A percentile compares a stretch with the other conserved stretches of the same genome.
phyloP scores from a whole-genome alignment of 495 filamentous ascomycete genomes.

The Bombardia bombarda region DNA sequence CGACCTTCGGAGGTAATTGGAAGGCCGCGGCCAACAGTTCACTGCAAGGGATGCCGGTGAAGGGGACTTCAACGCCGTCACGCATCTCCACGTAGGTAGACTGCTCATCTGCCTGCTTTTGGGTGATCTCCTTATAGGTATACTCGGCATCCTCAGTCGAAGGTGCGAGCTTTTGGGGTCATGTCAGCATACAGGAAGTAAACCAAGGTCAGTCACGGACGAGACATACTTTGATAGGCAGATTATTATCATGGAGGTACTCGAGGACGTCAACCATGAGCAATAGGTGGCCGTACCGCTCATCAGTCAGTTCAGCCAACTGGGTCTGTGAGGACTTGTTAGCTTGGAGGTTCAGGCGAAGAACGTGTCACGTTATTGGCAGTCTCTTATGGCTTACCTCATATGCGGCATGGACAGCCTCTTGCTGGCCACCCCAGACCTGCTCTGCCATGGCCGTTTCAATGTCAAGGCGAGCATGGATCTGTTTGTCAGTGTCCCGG shows the following conservation, averaged over 20 bases:
- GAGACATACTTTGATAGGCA: conserved; percentile 33
- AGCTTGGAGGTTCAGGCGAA: background rate
- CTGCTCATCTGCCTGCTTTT: conserved; percentile 23
- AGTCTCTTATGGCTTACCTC: conserved; percentile 13
- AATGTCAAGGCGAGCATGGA: conserved; percentile 9
- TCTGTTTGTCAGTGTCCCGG: conserved; percentile 13
- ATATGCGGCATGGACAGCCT: conserved; percentile 5
- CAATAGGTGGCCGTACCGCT: conserved; percentile 27
- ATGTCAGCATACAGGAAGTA: conserved; percentile 3
- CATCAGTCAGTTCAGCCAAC: conserved; percentile 23
- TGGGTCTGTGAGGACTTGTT: background rate
- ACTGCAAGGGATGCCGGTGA: conserved; percentile 14
- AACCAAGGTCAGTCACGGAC: background rate
- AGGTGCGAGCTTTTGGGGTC: conserved; percentile 21
- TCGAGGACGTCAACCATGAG: conserved; percentile 24
- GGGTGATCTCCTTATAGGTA: conserved; percentile 21
- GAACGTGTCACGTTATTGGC: background rate
- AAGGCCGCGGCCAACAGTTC: conserved; percentile 20
- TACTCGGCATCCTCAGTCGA: conserved; percentile 18
- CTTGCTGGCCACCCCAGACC: conserved; percentile 11
- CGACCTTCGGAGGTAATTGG: conserved; percentile 8
- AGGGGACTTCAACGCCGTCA: conserved; percentile 28
- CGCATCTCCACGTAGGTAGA: conserved; percentile 16
- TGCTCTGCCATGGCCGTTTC: conserved; percentile 8
- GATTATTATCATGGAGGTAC: conserved; percentile 26